Evolutionary conservation across 2,329 filamentous ascomycete species (phyloP), one percentile per base, ranked within the genome.

Genomic region (Reticulascus tulasneorum): DNA sequence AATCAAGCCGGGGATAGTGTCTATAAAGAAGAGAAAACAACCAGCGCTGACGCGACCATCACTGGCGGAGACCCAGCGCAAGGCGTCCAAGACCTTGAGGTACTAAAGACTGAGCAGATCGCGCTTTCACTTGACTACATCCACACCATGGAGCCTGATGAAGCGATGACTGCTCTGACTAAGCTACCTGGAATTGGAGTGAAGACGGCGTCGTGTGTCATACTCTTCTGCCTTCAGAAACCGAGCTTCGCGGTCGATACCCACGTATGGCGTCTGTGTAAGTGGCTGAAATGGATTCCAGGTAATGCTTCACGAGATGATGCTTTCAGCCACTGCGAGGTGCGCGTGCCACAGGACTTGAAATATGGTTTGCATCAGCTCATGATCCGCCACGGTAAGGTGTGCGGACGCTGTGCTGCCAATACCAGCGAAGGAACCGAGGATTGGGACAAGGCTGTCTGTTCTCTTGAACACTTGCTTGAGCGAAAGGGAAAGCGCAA

Each of bases 241-340:
- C 68, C 71, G 4, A 70, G 70, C 48, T 77, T 78, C 47, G 73
- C 75, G 1, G 73, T 78, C 2, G 75, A 78, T 47, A 78, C 74
- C 0, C 75, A 79, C 45, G 73, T 77, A 23, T 64, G 65, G 47
- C 66, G 72, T 16, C 61, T 75, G 38, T 67, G 67, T 27, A 66
- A 61, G 29, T 73, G 73, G 64, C 58, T 79, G 12, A 62, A 65
- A 3, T 79, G 75, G 75, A 62, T 69, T 8, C 84, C 83, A 2
- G 47, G 53, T 3, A 63, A 60, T 10, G 65, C 68, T 2, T 64
- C 51, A 12, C 56, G 64, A 10, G 62, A 75, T 33, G 58, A 70
- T 27, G 64, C 67, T 1, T 77, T 73, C 45, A 61, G 64, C 29
- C 75, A 78, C 44, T 62, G 70, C n/a, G 72, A 79, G 26, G 58